Conservation (phyloP, 2,329 filamentous ascomycete species). For the Sporothrix globosa region DNA sequence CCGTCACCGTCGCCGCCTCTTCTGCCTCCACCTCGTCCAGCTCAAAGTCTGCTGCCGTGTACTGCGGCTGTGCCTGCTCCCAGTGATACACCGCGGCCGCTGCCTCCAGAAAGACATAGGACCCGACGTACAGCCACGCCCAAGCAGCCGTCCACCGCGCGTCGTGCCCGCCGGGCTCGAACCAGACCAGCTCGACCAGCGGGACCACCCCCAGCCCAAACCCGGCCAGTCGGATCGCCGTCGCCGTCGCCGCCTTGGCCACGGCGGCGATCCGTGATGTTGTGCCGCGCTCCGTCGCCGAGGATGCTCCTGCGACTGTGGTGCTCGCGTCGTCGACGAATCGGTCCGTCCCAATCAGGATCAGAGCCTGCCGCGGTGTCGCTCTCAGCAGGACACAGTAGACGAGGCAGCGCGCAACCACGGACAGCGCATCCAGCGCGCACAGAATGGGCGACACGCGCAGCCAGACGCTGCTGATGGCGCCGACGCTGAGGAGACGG, state of each 20-base stretch:
- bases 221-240: constrained; percentile 5
- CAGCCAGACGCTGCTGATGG: constrained; percentile 23
- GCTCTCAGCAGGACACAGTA: constrained; percentile 24
- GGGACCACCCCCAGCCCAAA: constrained; percentile 11
- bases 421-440: constrained; percentile 25
- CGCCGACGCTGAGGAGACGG: constrained; percentile 11
- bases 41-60: constrained; percentile 30
- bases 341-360: constrained; percentile 10
- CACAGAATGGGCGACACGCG: constrained; percentile 30
- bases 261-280: neutral
- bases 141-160: constrained; percentile 31
- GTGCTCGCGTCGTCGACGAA: neutral
- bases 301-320: neutral
- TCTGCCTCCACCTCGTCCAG: neutral
- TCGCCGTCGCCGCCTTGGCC: neutral
- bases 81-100: neutral
- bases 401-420: constrained; percentile 16
- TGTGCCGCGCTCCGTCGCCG: constrained; percentile 2
- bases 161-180: constrained; percentile 20
- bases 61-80: constrained; percentile 11
- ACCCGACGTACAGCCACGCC: constrained; percentile 23
- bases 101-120: constrained; percentile 23
- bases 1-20: neutral
- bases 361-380: constrained; percentile 17
- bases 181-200: constrained; percentile 12